phyloP scores from a whole-genome alignment of 2,329 filamentous ascomycete genomes.

The Diaporthe citri region DNA sequence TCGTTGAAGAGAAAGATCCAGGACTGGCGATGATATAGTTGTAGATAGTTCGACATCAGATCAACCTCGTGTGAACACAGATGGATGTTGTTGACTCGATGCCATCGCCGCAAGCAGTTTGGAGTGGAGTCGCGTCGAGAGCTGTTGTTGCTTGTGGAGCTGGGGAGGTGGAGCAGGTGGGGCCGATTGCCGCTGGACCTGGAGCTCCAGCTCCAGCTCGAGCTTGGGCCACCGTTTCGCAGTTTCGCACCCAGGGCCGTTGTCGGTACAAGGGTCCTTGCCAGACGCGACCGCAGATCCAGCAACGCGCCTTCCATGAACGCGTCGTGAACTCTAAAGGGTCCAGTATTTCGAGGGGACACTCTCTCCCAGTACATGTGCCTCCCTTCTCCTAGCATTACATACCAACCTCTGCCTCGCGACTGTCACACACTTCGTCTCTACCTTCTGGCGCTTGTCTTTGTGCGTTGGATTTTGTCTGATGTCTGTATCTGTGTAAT shows the following conservation, averaged over 20 bases:
- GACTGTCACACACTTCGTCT: background rate
- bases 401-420: background rate
- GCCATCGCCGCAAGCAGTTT: background rate
- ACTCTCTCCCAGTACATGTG: background rate
- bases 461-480: background rate
- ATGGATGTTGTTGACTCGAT: background rate
- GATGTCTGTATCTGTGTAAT: slow-evolving; percentile 9
- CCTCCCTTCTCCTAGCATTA: background rate
- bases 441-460: slow-evolving; percentile 5
- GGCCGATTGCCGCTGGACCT: background rate
- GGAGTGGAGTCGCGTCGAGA: background rate
- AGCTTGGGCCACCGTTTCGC: slow-evolving; percentile 19
- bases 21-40: background rate
- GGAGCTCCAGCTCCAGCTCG: background rate
- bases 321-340: slow-evolving; percentile 28
- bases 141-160: background rate
- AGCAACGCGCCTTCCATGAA: slow-evolving; percentile 17
- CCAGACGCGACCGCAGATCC: slow-evolving; percentile 18
- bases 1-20: background rate
- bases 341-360: slow-evolving; percentile 5
- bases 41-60: background rate
- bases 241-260: too few relatives aligned
- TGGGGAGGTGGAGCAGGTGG: background rate
- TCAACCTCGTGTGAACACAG: too few relatives aligned
- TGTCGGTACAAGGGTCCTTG: slow-evolving; percentile 7